phyloP scores from a whole-genome alignment of 805 yeast species.

The Maudiozyma bulderi region DNA sequence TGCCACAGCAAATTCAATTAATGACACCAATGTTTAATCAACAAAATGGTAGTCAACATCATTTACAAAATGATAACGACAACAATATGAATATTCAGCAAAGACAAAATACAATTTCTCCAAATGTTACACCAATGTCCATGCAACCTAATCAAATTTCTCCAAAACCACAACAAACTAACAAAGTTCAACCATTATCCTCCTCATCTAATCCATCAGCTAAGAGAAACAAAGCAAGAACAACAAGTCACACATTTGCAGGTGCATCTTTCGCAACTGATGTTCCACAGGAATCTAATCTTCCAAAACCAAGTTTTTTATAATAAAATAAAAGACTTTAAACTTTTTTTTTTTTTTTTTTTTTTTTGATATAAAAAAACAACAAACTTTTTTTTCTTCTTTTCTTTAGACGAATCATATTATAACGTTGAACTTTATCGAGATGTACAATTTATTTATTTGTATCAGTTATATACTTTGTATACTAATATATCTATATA shows the following conservation, averaged over 20 bases:
- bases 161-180: neutral
- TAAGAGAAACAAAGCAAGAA: constrained; percentile 2
- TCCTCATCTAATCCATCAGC: neutral
- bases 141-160: neutral
- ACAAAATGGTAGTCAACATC: neutral
- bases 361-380: neutral
- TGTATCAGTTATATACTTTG: too few species aligned
- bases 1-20: constrained; percentile 4
- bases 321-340: neutral
- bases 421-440: neutral
- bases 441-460: too few species aligned
- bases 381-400: neutral
- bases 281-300: constrained; percentile 23
- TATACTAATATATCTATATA: too few species aligned
- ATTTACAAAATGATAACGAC: neutral
- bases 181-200: neutral
- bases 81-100: neutral
- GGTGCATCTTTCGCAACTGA: constrained; percentile 30
- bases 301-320: constrained; percentile 26
- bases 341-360: neutral
- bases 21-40: constrained; percentile 1
- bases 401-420: neutral
- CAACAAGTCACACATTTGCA: constrained; percentile 17
- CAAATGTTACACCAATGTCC: neutral
- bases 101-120: neutral